These are phyloP conservation scores for Thelonectria olida DNA, from an alignment of 2,329 filamentous ascomycete species.

Conservation along the genomic window DNA sequence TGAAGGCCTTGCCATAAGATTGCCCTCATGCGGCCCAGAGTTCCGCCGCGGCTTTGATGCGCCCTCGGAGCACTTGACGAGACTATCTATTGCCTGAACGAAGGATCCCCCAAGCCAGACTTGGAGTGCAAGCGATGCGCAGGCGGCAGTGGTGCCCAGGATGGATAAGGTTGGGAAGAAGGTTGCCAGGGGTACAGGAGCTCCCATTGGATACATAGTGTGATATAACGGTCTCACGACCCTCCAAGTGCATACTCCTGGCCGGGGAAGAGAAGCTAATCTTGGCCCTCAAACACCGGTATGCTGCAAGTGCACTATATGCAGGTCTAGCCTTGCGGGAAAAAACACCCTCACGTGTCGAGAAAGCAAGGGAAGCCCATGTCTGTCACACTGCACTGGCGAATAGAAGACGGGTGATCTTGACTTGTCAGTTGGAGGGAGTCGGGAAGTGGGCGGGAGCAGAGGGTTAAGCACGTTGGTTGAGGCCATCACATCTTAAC, in stretches of 20 bases:
- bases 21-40: slow-evolving; percentile 1
- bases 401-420: slow-evolving; percentile 1
- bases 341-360: background rate
- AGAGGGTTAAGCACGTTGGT: background rate
- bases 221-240: slow-evolving; percentile 11
- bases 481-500: background rate
- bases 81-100: slow-evolving; percentile 1
- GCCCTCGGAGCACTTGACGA: background rate
- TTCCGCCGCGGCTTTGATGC: slow-evolving; percentile 2
- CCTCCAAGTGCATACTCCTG: slow-evolving; percentile 20
- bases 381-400: background rate
- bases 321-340: background rate
- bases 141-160: slow-evolving; percentile 9
- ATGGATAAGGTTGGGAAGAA: slow-evolving; percentile 16
- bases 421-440: background rate
- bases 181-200: slow-evolving; percentile 22
- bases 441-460: background rate
- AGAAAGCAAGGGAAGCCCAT: background rate
- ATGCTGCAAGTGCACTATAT: slow-evolving; percentile 1
- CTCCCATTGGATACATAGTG: slow-evolving; percentile 22
- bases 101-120: slow-evolving; percentile 1
- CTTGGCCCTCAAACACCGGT: slow-evolving; percentile 29
- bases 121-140: background rate
- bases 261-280: slow-evolving; percentile 26
- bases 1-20: background rate